phyloP scores from a whole-genome alignment of 2,329 filamentous ascomycete species.

The Ceratocystis smalleyi region DNA sequence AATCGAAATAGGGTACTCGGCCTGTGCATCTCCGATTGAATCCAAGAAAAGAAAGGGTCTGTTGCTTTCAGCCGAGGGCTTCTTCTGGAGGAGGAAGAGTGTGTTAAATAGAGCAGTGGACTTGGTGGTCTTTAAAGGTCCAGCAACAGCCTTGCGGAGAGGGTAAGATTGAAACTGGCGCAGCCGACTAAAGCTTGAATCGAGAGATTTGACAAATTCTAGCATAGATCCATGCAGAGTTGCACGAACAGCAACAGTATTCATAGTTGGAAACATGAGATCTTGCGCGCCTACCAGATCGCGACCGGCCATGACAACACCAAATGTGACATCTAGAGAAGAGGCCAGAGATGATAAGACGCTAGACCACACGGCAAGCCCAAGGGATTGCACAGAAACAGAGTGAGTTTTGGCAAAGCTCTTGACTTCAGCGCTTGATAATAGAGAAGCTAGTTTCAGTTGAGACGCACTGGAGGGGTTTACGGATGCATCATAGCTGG shows the following conservation, averaged over 20 bases:
- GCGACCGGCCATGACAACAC: conserved; percentile 71
- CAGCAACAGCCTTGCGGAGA: conserved; percentile 49
- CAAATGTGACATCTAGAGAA: conserved; percentile 64
- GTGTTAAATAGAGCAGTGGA: conserved; percentile 35
- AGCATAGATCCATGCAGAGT: conserved; percentile 52
- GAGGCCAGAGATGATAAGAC: conserved; percentile 47
- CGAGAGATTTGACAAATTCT: conserved; percentile 56
- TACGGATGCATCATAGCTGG: not conserved
- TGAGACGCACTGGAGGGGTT: not conserved
- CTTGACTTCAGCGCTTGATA: conserved; percentile 28
- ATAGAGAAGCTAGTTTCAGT: conserved; percentile 20
- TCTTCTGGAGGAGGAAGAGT: conserved; percentile 34
- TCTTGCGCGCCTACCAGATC: conserved; percentile 52
- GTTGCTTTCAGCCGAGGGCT: not conserved
- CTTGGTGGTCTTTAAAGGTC: conserved; percentile 19
- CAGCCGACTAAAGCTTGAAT: conserved; percentile 51
- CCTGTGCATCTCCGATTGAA: conserved; percentile 29
- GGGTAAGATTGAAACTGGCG: conserved; percentile 64
- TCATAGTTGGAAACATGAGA: conserved; percentile 80
- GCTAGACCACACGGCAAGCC: conserved; percentile 51
- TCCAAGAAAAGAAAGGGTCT: not conserved
- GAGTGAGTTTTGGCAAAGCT: not conserved
- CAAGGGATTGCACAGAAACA: conserved; percentile 12
- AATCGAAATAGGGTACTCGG: conserved; percentile 69
- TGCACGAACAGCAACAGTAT: conserved; percentile 62